Percentiles rank a stretch among this genome's conserved stretches.
phyloP scores from a whole-genome alignment of 2,329 filamentous ascomycete species.

The Acephala macrosclerotiorum region DNA sequence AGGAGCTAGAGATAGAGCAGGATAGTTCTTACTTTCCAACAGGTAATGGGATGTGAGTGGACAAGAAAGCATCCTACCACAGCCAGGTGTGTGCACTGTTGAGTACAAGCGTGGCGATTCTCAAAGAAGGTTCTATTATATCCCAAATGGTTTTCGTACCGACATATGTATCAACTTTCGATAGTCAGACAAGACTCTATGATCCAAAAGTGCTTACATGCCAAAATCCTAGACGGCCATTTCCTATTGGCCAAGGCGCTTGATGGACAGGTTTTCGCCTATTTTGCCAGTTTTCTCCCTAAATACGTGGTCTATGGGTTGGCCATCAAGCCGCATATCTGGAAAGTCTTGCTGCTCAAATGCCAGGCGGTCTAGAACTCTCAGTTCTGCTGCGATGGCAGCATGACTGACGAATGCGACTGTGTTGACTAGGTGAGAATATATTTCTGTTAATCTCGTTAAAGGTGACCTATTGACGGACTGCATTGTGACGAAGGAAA shows the following conservation, averaged over 20 bases:
- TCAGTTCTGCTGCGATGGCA: background rate
- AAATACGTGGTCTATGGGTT: background rate
- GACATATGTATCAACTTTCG: background rate
- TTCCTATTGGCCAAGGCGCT: background rate
- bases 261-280: background rate
- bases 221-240: background rate
- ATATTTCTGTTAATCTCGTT: background rate
- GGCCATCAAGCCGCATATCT: background rate
- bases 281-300: background rate
- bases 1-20: background rate
- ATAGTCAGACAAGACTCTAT: background rate
- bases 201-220: background rate
- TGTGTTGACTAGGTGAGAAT: background rate
- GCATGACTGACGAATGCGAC: background rate
- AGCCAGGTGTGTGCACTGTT: background rate
- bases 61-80: slow-evolving; percentile 4
- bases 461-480: background rate
- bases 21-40: background rate
- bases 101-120: background rate
- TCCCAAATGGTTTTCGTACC: background rate
- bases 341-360: background rate
- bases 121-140: background rate
- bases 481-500: background rate
- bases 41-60: background rate
- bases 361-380: background rate